Evolutionary conservation across 2,329 filamentous ascomycete species (phyloP).

Genomic region (Aspergillus piperis): DNA sequence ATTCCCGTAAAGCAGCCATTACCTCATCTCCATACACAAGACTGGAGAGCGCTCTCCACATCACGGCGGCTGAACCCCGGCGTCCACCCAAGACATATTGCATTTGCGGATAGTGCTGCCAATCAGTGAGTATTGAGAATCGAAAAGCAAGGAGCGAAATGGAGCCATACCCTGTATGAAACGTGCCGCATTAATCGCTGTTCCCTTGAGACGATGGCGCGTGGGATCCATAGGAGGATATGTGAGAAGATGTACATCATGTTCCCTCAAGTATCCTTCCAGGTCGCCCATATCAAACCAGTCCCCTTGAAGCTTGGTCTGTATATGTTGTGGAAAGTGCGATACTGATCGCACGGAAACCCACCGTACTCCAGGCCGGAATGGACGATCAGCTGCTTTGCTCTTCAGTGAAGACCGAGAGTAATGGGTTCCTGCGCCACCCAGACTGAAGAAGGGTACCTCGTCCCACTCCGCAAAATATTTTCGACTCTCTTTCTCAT

Average conservation of each 20-base stretch:
- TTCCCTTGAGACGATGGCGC: background rate
- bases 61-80: slow-evolving; percentile 26
- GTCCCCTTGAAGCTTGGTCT: slow-evolving; percentile 23
- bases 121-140: slow-evolving; percentile 10
- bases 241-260: slow-evolving; percentile 17
- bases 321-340: slow-evolving; percentile 14
- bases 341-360: slow-evolving; percentile 17
- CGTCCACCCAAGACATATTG: slow-evolving; percentile 28
- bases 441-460: slow-evolving; percentile 28
- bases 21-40: background rate
- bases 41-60: slow-evolving; percentile 24
- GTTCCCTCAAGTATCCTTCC: slow-evolving; percentile 23
- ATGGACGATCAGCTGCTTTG: background rate
- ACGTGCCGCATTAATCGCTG: slow-evolving; percentile 14
- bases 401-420: slow-evolving; percentile 10
- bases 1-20: background rate
- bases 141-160: background rate
- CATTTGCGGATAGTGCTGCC: slow-evolving; percentile 21
- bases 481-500: slow-evolving; percentile 19
- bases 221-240: background rate
- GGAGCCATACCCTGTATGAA: slow-evolving; percentile 20
- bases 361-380: slow-evolving; percentile 14
- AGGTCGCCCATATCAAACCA: slow-evolving; percentile 30
- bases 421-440: slow-evolving; percentile 29
- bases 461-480: slow-evolving; percentile 23